A percentile compares a stretch with the other conserved stretches of the same genome.
Evolutionary conservation across 106 monocot species (phyloP).

Genomic region (Amphibolis antarctica): DNA sequence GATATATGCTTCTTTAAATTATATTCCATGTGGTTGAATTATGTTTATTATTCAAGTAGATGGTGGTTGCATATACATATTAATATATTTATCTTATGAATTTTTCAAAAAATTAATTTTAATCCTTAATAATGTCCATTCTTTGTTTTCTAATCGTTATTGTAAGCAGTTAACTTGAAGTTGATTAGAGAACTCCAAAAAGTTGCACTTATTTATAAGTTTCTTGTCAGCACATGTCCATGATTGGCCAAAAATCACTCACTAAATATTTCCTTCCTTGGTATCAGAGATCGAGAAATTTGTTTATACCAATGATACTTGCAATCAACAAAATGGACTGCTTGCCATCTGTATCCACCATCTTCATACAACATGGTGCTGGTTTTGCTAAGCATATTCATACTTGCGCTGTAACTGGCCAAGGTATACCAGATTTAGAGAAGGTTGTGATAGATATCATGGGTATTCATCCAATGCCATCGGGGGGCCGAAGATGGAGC

Average conservation of each 20-base stretch:
- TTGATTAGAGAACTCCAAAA: no score
- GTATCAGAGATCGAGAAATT: slow-evolving; percentile 33
- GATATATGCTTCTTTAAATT: no score
- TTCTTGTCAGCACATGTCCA: not conserved
- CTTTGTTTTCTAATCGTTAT: no score
- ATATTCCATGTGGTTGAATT: no score
- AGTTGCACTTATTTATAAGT: not conserved
- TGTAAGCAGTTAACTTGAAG: no score
- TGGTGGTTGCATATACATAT: no score
- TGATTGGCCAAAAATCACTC: not conserved
- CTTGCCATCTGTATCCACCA: slow-evolving; percentile 21
- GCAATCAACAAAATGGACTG: slow-evolving; percentile 90
- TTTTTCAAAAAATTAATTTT: no score
- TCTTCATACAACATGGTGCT: slow-evolving; percentile 13
- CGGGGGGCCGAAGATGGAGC: slow-evolving; percentile 67
- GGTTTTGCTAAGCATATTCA: slow-evolving; percentile 44
- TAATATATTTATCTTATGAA: no score
- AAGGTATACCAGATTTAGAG: slow-evolving; percentile 72
- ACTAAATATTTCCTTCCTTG: not conserved
- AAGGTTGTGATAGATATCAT: slow-evolving; percentile 61
- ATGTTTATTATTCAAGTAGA: no score
- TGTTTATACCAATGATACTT: slow-evolving; percentile 50
- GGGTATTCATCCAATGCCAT: slow-evolving; percentile 45
- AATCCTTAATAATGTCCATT: no score
- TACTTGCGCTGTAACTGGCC: slow-evolving; percentile 72